Conservation (phyloP, 202 grass and related monocot species). For the Alloteropsis angusta region DNA sequence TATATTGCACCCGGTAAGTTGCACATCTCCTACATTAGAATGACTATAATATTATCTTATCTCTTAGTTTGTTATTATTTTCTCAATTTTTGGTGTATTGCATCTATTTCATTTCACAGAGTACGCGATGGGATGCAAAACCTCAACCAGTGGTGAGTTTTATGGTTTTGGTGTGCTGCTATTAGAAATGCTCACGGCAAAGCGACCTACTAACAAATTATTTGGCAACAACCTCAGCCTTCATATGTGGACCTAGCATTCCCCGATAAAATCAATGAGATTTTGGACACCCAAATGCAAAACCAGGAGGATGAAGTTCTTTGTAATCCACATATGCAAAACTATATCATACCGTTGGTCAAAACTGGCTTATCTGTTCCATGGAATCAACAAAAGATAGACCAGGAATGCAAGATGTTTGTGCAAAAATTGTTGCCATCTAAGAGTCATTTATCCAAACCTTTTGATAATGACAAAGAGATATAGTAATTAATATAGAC, state of each 20-base stretch:
- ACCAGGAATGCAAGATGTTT: slow-evolving; percentile 16
- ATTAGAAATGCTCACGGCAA: slow-evolving; percentile 41
- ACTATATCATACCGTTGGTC: slow-evolving; percentile 20
- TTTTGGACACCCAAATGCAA: slow-evolving; percentile 36
- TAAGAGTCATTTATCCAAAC: slow-evolving; percentile 12
- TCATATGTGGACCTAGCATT: slow-evolving; percentile 15
- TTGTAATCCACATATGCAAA: neutral
- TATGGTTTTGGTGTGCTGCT: slow-evolving; percentile 46
- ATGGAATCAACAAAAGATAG: slow-evolving; percentile 33
- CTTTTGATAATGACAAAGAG: neutral
- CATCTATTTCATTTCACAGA: slow-evolving; percentile 30
- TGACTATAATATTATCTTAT: too few relatives aligned
- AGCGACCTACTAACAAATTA: slow-evolving; percentile 2
- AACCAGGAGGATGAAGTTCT: neutral
- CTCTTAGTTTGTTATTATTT: neutral
- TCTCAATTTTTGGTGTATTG: neutral
- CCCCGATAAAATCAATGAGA: neutral
- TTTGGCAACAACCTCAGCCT: slow-evolving; percentile 27
- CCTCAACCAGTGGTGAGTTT: slow-evolving; percentile 16
- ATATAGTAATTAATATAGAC: neutral
- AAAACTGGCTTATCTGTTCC: slow-evolving; percentile 30
- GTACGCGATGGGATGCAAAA: slow-evolving; percentile 34
- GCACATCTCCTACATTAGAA: neutral
- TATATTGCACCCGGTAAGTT: slow-evolving; percentile 34
- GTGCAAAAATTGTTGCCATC: slow-evolving; percentile 7